Percentiles rank a stretch among this genome's conserved stretches.
phyloP scores from a whole-genome alignment of 108 stramenopile species.

The Skeletonema costatum region DNA sequence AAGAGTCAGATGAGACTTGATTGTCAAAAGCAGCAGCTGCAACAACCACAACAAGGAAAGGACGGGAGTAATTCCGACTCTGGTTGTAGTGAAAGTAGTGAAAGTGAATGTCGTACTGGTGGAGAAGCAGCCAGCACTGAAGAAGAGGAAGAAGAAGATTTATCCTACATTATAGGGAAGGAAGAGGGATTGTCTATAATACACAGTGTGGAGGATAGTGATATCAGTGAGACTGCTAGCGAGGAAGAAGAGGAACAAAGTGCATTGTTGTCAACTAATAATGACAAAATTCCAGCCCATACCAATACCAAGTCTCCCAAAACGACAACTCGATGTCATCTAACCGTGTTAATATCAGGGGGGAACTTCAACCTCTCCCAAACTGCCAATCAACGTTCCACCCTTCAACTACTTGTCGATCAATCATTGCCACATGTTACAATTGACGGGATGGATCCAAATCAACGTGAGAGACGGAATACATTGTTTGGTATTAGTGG shows the following conservation, averaged over 20 bases:
- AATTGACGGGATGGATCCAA: neutral
- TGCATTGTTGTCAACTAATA: neutral
- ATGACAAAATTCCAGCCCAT: neutral
- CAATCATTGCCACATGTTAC: neutral
- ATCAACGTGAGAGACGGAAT: neutral
- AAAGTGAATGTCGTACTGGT: neutral
- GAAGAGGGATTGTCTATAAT: neutral
- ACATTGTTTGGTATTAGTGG: conserved; percentile 8
- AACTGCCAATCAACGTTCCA: neutral
- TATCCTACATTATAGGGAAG: neutral
- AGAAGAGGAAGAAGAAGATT: neutral
- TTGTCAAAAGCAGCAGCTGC: neutral
- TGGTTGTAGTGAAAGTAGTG: neutral
- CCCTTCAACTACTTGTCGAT: neutral
- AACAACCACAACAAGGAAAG: neutral
- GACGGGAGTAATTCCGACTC: neutral
- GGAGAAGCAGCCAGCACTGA: neutral
- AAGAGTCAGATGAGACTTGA: neutral
- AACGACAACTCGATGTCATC: neutral
- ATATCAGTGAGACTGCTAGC: neutral
- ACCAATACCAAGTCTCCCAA: neutral
- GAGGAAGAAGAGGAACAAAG: neutral
- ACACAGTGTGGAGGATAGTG: neutral
- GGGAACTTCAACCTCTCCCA: neutral
- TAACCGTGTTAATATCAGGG: neutral